Percentiles rank a stretch among this genome's conserved stretches.
phyloP scores from a whole-genome alignment of 2,329 filamentous ascomycete species.

The Cladosporium colombiae region DNA sequence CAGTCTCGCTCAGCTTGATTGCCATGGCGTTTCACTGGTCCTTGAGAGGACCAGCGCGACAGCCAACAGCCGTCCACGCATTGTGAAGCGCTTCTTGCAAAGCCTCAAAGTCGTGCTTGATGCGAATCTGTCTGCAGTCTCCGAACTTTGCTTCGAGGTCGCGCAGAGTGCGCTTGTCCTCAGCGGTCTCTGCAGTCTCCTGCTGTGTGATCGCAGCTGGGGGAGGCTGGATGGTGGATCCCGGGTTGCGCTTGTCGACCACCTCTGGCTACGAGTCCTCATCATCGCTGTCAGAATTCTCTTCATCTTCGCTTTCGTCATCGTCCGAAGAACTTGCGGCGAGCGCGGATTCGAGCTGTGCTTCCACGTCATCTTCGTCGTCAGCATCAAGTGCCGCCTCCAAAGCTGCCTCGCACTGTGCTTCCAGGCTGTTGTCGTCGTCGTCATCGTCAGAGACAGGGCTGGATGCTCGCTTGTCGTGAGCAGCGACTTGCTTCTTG shows the following conservation, averaged over 20 bases:
- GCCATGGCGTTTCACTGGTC: background rate
- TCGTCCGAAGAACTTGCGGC: background rate
- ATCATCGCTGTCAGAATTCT: background rate
- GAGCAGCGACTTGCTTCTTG: background rate
- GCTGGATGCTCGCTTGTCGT: background rate
- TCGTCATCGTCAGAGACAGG: background rate
- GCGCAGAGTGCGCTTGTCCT: background rate
- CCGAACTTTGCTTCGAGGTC: background rate
- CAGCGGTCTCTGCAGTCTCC: background rate
- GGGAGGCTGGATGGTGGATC: background rate
- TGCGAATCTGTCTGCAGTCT: background rate
- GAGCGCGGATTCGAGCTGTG: too few species aligned
- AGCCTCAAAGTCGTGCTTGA: background rate
- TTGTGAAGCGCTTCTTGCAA: background rate
- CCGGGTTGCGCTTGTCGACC: too few species aligned
- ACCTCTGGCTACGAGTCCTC: background rate
- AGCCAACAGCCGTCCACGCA: background rate
- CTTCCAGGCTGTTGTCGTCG: background rate
- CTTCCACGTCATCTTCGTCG: background rate
- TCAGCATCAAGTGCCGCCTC: background rate
- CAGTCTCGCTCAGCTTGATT: background rate
- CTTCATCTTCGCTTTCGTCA: background rate
- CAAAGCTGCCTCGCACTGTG: background rate
- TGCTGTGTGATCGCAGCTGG: background rate
- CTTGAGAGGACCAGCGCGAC: background rate